Base-by-base conservation (phyloP, 352 stramenopile species). In the Pythium apleroticum region DNA sequence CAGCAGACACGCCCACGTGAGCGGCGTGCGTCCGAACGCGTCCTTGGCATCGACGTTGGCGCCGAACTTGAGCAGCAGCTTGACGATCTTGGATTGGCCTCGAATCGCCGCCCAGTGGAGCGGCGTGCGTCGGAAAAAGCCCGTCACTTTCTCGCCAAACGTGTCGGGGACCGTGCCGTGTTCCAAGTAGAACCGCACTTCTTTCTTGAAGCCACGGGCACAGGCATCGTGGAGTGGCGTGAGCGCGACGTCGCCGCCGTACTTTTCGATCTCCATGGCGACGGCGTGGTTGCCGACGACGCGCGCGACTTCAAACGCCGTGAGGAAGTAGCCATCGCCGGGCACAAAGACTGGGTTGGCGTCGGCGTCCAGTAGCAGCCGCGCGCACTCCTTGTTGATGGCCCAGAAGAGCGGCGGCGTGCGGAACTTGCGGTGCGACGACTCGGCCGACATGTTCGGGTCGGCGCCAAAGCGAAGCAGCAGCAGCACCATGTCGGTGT, bases 41-140 rank as follows among this genome's bases (percentile, higher is more conserved):
- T 95, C 86, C 14, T 71, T 68, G 2, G 78, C 76, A 19, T 95
- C 79, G 5, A 88, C 67, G 6, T 78, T 65, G 6, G 73, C 81
- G 33, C 84, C 80, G 58, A 82, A 90, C 25, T 65, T 72, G 25
- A 95, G 57, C 17, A 95, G 65, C n/a, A 90, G 48, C 22, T 85
- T 78, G 25, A 95, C 72, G 19, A 78, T 74, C 14, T 75, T 65
- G 0, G 74, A 68, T 50, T 93, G 72, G 2, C 86, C 86, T 62
- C 86, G 84, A 60, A 95, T 93, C 7, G 86, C 86, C 17, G 86
- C 82, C 85, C 85, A 94, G 43, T 94, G 85, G 10, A 94, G 77
- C 7, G 85, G 85, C 2, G 81, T 91, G 15, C 85, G 83, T 14
- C 72, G 66, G 54, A 90, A 91, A 33, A 81, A 88, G 0, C 85